These are phyloP conservation scores for Voacanga thouarsii DNA, from an alignment of 257 asterid genomes.

Conservation along the genomic window DNA sequence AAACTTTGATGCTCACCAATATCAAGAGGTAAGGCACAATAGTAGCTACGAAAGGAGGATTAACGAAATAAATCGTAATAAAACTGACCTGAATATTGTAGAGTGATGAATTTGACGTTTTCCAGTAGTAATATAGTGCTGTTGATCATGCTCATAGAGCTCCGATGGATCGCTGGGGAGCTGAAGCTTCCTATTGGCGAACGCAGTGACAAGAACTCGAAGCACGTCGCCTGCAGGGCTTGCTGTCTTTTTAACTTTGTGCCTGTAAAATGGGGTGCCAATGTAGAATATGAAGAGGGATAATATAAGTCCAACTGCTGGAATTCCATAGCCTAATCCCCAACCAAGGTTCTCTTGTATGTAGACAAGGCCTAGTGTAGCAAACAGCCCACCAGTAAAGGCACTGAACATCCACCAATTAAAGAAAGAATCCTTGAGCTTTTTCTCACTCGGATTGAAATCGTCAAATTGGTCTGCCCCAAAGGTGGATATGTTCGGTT, in stretches of 20 bases:
- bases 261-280: constrained; percentile 72
- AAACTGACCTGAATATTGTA: constrained; percentile 53
- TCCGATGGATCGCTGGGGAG: constrained; percentile 40
- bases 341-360: constrained; percentile 82
- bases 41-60: too few species aligned
- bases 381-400: constrained; percentile 66
- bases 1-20: neutral
- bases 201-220: constrained; percentile 44
- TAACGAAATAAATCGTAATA: neutral
- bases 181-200: constrained; percentile 45
- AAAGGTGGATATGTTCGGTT: constrained; percentile 85
- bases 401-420: constrained; percentile 97
- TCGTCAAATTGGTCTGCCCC: constrained; percentile 95
- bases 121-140: constrained; percentile 40
- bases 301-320: constrained; percentile 54
- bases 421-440: constrained; percentile 71
- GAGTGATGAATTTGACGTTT: constrained; percentile 68
- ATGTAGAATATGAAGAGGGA: constrained; percentile 58
- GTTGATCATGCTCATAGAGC: constrained; percentile 68
- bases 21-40: neutral
- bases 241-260: constrained; percentile 52
- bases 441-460: constrained; percentile 56
- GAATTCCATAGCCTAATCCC: constrained; percentile 85
- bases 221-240: constrained; percentile 60
- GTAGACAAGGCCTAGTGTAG: constrained; percentile 75